These are phyloP conservation scores for Isatis lusitanica DNA, from an alignment of 441 rosid species.

Conservation along the genomic window DNA sequence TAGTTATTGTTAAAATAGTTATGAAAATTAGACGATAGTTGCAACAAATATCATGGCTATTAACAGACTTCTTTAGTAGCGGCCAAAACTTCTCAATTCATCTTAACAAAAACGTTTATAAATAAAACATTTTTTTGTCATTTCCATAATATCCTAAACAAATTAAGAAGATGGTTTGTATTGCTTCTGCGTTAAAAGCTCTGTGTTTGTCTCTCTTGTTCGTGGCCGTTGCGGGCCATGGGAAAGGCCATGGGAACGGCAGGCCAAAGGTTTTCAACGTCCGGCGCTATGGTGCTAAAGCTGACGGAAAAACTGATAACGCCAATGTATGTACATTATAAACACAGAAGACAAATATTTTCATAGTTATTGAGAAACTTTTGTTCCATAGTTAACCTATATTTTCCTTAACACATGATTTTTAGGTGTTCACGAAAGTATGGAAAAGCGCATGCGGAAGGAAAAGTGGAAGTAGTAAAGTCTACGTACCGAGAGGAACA, in stretches of 20 bases:
- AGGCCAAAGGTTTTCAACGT: conserved; percentile 12
- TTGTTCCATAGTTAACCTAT: background rate
- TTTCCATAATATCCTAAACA: background rate
- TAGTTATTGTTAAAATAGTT: too few relatives aligned
- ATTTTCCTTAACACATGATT: background rate
- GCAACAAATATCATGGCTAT: too few relatives aligned
- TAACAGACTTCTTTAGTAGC: too few relatives aligned
- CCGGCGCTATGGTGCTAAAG: conserved; percentile 11
- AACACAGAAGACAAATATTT: background rate
- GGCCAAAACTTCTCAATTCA: background rate
- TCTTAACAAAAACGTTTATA: background rate
- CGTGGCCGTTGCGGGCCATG: background rate
- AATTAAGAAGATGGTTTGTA: background rate
- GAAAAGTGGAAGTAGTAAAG: conserved; percentile 26
- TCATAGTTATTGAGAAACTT: background rate
- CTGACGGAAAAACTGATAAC: conserved; percentile 31
- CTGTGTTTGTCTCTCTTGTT: conserved; percentile 16
- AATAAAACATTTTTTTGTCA: background rate
- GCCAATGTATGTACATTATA: background rate
- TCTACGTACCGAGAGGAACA: conserved; percentile 45
- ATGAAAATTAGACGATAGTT: too few relatives aligned
- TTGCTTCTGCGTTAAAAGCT: background rate
- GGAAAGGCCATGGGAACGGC: background rate
- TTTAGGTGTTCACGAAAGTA: conserved; percentile 45
- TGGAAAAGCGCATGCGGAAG: conserved; percentile 52